Conservation (phyloP, 441 rosid species). For the Aleurites moluccanus region DNA sequence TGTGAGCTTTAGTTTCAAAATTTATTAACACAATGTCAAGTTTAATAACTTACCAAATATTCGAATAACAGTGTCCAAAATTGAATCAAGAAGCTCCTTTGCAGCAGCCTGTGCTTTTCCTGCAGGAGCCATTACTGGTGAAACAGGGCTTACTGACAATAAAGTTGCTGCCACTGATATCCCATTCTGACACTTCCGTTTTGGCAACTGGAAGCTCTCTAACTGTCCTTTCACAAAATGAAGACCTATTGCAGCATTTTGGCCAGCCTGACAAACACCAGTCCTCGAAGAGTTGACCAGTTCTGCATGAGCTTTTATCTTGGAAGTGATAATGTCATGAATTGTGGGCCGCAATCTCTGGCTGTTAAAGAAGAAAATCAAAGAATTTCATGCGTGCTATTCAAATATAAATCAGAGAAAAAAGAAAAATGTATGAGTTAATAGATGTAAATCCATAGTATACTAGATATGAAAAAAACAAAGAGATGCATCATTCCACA, state of each 20-base stretch:
- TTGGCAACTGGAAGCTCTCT: slow-evolving; percentile 61
- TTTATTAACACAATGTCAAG: slow-evolving; percentile 5
- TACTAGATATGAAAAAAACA: slow-evolving; percentile 6
- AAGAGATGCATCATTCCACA: not conserved
- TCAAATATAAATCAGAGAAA: slow-evolving; percentile 5
- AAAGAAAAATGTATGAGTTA: too few relatives aligned
- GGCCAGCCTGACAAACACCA: slow-evolving; percentile 49
- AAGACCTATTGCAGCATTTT: slow-evolving; percentile 43
- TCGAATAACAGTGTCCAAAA: slow-evolving; percentile 74
- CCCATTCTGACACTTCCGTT: slow-evolving; percentile 86
- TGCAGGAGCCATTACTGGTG: slow-evolving; percentile 92
- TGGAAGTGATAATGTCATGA: slow-evolving; percentile 90
- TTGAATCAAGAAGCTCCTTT: slow-evolving; percentile 90
- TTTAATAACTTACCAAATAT: slow-evolving; percentile 73
- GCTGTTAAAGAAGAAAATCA: slow-evolving; percentile 51
- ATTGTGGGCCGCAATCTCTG: slow-evolving; percentile 92
- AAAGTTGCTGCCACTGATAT: slow-evolving; percentile 60
- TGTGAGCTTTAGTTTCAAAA: slow-evolving; percentile 30
- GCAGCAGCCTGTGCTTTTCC: slow-evolving; percentile 95
- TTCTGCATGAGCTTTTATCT: slow-evolving; percentile 77
- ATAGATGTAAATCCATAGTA: too few relatives aligned
- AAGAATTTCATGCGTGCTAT: slow-evolving; percentile 15
- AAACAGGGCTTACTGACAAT: slow-evolving; percentile 94
- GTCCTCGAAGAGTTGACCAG: slow-evolving; percentile 66
- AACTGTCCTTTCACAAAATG: slow-evolving; percentile 64